Conservation (phyloP, 805 yeast species). For the Ogataea neopini region DNA sequence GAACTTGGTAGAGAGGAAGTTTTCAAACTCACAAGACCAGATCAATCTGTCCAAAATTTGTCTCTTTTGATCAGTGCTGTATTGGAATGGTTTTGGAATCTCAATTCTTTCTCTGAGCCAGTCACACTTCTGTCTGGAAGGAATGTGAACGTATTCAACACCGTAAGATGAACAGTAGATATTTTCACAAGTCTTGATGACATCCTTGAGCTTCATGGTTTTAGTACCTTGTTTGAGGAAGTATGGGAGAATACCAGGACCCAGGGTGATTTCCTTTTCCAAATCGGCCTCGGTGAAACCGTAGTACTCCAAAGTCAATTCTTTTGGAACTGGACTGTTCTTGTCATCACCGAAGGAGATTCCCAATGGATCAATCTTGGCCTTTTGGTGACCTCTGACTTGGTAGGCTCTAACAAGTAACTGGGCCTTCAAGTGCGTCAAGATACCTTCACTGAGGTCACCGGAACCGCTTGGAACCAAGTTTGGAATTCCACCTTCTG, state of each 20-base stretch:
- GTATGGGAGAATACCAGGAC: conserved; percentile 96
- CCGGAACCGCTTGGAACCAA: conserved; percentile 55
- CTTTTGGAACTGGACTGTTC: conserved; percentile 63
- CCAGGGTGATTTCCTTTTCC: conserved; percentile 80
- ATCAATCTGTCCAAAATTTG: conserved; percentile 94
- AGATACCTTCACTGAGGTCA: conserved; percentile 62
- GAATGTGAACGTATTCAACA: conserved; percentile 94
- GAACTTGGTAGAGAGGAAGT: conserved; percentile 90
- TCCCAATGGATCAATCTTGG: conserved; percentile 93
- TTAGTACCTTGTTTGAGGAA: conserved; percentile 65
- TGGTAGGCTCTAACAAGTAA: conserved; percentile 97
- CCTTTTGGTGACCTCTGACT: conserved; percentile 97
- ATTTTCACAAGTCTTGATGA: conserved; percentile 74
- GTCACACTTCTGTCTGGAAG: conserved; percentile 92
- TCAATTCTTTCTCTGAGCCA: conserved; percentile 98
- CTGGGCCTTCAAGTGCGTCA: conserved; percentile 92
- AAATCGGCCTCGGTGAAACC: conserved; percentile 88
- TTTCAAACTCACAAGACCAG: conserved; percentile 95
- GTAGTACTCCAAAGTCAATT: conserved; percentile 88
- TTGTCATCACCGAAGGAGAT: conserved; percentile 77
- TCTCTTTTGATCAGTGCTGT: conserved; percentile 85
- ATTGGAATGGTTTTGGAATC: conserved; percentile 84
- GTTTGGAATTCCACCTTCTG: conserved; percentile 73
- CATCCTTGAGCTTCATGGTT: conserved; percentile 73
- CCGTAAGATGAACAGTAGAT: conserved; percentile 90